Base-by-base conservation (phyloP, 495 filamentous ascomycete genomes). In the Acidomyces sp. region DNA sequence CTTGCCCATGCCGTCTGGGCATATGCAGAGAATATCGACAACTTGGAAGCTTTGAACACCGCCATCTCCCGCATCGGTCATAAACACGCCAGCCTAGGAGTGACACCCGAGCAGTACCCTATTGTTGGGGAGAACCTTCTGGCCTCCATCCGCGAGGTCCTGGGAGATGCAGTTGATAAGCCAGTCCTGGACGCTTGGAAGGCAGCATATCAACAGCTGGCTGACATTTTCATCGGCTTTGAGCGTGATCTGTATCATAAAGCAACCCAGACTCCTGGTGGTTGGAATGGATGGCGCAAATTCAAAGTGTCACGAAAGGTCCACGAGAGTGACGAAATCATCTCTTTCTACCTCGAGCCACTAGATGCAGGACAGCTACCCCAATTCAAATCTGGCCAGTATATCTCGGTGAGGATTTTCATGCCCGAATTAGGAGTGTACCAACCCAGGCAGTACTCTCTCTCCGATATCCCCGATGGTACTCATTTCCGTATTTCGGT, bases 361-460 rank as follows among this genome's bases (percentile, higher is more conserved):
- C 66, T 73, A 43, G 78, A 84, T 43, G 69, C 64, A 37, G 57
- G 67, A 45, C 59, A 65, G 19, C 63, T 84, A 20, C 79, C 80
- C 2, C 21, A 45, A 2, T 84, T 68, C 64, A 56, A 65, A 28
- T 78, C 80, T 0, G 80, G 80, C 37, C 80, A 84, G 54, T 85
- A 80, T 55, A 68, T 82, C 50, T 74, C 71, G 21, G 56, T 85
- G 30, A 68, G 69, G 39, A 52, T 74, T 7, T 58, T 64, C 43
- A 68, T 78, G 0, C 74, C 74, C 0, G 62, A 70, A 18, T 63
- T 82, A 24, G 62, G 69, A 12, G 62, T 75, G 52, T 51, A 60
- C 27, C 80, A 85, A 57, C 64, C 69, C n/a, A 62, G 80, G 32
- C 80, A 84, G 63, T 85, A 84, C 61, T 78, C 74, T 13, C 72